Base-by-base conservation (phyloP, 441 rosid species). In the Gossypium trilobum region DNA sequence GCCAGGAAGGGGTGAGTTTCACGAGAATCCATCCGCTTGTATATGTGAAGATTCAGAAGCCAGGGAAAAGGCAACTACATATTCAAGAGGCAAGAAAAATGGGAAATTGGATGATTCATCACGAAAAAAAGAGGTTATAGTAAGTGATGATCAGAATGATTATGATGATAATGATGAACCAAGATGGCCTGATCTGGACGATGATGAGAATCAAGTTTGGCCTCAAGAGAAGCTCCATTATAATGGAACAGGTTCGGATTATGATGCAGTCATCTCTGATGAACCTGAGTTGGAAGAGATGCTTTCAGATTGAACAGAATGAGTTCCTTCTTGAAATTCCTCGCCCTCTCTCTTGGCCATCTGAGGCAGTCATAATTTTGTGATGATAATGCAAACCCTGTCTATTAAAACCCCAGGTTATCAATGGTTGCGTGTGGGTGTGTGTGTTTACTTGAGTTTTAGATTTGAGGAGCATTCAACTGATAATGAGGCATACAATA, bases 1-100 rank as follows among this genome's bases (percentile, higher is more conserved):
- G 82, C 89, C 96, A 0, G 98, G 99, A 68, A 87, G 97, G 78
- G 99, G 97, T 31, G 98, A 92, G 82, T 95, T 95, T 82, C 99
- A 95, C 75, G 99, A 95, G 85, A 95, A 95, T 67, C 99, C 99
- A 1, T 77, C 91, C 0, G 58, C 88, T 65, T 95, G 99, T 86
- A 89, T 95, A 73, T 95, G 99, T 65, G 91, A 89, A 81, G 84
- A 82, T 58, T 73, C 86, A 0, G 82, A 79, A 69, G 90, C 82
- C 60, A 82, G 77, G 71, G 89, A 79, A 64, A 80, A 78, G 78
- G 81, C 78, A 23, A 83, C 72, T 55, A 74, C 72, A 57, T 79
- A 77, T 55, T 46, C 80, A 8, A 75, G 70, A 55, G 73, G 77
- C 8, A 86, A 85, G 75, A 90, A 88, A 80, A 11, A 58, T 8